Percentiles rank a stretch among this genome's conserved stretches.
Evolutionary conservation across 1,284 basidiomycete species (phyloP).

Genomic region (Ustilago trichophora): DNA sequence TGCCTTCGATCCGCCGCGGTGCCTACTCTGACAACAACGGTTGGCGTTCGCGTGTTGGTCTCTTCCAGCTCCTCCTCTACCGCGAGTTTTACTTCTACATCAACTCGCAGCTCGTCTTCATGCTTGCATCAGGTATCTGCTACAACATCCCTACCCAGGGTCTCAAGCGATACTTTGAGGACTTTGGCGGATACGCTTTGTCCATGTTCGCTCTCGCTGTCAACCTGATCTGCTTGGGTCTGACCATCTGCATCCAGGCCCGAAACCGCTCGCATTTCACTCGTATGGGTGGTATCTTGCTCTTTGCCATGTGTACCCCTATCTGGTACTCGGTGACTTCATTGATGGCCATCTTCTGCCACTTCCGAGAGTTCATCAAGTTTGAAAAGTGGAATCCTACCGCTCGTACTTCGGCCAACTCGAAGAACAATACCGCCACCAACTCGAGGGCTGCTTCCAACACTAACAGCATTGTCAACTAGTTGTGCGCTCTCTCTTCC

Average conservation of each 20-base stretch:
- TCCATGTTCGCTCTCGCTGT: slow-evolving; percentile 47
- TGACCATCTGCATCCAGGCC: slow-evolving; percentile 48
- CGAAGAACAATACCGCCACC: slow-evolving; percentile 19
- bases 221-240: slow-evolving; percentile 46
- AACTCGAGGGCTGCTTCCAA: slow-evolving; percentile 23
- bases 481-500: neutral
- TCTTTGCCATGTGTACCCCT: slow-evolving; percentile 46
- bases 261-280: slow-evolving; percentile 54
- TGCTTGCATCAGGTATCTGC: slow-evolving; percentile 49
- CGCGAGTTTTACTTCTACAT: slow-evolving; percentile 59
- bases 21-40: slow-evolving; percentile 51
- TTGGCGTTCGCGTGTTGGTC: slow-evolving; percentile 48
- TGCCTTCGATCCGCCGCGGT: slow-evolving; percentile 47
- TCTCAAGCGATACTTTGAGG: slow-evolving; percentile 37
- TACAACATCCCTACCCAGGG: slow-evolving; percentile 44
- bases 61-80: slow-evolving; percentile 56
- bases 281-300: slow-evolving; percentile 30
- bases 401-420: slow-evolving; percentile 27
- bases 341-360: slow-evolving; percentile 54
- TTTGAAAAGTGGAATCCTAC: slow-evolving; percentile 56
- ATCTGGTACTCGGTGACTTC: slow-evolving; percentile 52
- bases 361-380: slow-evolving; percentile 58
- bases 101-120: slow-evolving; percentile 47
- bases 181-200: slow-evolving; percentile 47
- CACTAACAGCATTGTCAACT: slow-evolving; percentile 13